These are phyloP conservation scores for Helichrysum umbraculigerum DNA, from an alignment of 129 eudicot genomes.

Conservation along the genomic window DNA sequence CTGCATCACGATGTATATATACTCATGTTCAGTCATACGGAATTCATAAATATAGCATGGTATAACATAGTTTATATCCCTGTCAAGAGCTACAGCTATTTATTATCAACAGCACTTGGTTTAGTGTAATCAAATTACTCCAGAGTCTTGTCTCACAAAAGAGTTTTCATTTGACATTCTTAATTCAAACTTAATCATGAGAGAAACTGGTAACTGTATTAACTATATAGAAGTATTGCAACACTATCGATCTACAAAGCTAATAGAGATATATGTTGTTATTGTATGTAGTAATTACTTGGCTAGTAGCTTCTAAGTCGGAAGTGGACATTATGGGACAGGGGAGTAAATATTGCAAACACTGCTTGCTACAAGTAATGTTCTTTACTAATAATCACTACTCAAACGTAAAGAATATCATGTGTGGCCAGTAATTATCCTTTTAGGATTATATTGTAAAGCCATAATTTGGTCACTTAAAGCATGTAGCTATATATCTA, in stretches of 20 bases:
- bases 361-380: not conserved
- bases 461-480: conserved; percentile 3
- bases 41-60: not conserved
- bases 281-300: conserved; percentile 1
- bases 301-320: not conserved
- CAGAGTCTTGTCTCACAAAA: not conserved
- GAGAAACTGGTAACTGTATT: not conserved
- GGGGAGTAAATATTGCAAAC: not conserved
- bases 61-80: conserved; percentile 1
- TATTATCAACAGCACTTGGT: not conserved
- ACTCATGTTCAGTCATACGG: conserved; percentile 14
- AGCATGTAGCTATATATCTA: not conserved
- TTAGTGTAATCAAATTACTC: not conserved
- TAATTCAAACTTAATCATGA: not conserved
- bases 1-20: conserved; percentile 12
- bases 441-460: not conserved
- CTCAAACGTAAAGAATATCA: not conserved
- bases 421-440: not conserved
- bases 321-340: not conserved
- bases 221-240: not conserved
- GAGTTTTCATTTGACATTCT: not conserved
- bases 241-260: not conserved
- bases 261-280: not conserved
- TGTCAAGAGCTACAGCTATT: not conserved
- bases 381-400: not conserved